phyloP scores from a whole-genome alignment of 306 rosid species.

The Cercis canadensis region DNA sequence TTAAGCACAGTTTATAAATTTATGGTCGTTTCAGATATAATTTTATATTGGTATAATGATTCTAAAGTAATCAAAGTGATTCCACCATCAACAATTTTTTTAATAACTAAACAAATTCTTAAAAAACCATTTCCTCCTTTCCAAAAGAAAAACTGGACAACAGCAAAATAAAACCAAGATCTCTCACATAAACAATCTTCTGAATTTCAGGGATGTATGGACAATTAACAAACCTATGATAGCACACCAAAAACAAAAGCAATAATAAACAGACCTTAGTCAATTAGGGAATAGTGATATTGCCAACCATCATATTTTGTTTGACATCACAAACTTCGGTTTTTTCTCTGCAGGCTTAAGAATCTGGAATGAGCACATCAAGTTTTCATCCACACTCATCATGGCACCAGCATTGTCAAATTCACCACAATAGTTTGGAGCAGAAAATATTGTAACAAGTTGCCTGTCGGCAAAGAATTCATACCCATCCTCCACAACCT shows the following conservation, averaged over 20 bases:
- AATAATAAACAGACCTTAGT: conserved; percentile 52
- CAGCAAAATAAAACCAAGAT: conserved; percentile 15
- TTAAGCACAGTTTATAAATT: conserved; percentile 1
- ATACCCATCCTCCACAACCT: conserved; percentile 97
- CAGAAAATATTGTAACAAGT: conserved; percentile 89
- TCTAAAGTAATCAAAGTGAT: conserved; percentile 8
- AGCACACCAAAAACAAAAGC: conserved; percentile 27
- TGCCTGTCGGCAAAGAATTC: conserved; percentile 91
- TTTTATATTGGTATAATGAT: background rate
- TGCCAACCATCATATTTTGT: conserved; percentile 57
- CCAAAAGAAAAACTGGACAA: conserved; percentile 17
- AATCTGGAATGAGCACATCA: conserved; percentile 95
- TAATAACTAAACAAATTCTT: background rate
- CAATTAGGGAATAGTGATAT: conserved; percentile 31
- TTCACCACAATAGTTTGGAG: conserved; percentile 92
- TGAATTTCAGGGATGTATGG: conserved; percentile 15
- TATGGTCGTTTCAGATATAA: background rate
- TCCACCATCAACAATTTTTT: conserved; percentile 12
- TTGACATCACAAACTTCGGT: conserved; percentile 57
- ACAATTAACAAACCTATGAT: background rate
- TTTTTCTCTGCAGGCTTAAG: conserved; percentile 91
- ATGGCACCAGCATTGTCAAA: conserved; percentile 97
- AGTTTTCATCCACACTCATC: conserved; percentile 88
- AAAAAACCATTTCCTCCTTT: background rate
- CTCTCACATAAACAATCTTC: conserved; percentile 14